These are phyloP conservation scores for Colletotrichum ledebouriae DNA, from an alignment of 2,329 filamentous ascomycete species.

Conservation along the genomic window DNA sequence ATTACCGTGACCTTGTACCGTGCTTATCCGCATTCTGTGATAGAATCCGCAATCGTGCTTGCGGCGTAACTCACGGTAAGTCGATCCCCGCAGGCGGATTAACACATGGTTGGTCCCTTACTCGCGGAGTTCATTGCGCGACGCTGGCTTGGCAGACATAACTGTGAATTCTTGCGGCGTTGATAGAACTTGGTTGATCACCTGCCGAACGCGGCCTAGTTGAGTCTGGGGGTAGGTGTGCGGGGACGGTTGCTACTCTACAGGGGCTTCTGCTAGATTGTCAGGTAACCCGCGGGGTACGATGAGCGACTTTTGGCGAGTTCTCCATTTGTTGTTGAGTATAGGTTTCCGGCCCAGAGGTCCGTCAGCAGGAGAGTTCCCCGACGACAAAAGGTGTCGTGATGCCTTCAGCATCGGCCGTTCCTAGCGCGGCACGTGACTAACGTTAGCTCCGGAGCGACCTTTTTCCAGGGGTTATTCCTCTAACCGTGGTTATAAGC, in stretches of 20 bases:
- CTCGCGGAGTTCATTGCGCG: not conserved
- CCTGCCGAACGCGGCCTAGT: slow-evolving; percentile 16
- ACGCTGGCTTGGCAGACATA: not conserved
- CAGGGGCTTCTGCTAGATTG: slow-evolving; percentile 18
- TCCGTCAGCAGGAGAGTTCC: no score
- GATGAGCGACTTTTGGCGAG: slow-evolving; percentile 2
- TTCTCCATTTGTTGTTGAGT: no score
- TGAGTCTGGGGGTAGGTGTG: slow-evolving; percentile 5
- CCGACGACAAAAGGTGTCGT: no score
- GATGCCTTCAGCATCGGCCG: no score
- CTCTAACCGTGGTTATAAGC: no score
- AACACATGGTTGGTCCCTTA: slow-evolving; percentile 15
- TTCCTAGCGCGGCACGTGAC: no score
- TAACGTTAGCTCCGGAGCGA: no score
- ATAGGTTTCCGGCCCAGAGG: no score
- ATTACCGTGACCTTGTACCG: slow-evolving; percentile 32
- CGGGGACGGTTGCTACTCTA: slow-evolving; percentile 26
- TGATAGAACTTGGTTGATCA: slow-evolving; percentile 8
- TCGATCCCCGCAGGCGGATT: slow-evolving; percentile 9
- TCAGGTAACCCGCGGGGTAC: slow-evolving; percentile 18
- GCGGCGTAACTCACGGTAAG: not conserved
- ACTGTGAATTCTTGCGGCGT: not conserved
- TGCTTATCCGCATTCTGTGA: not conserved
- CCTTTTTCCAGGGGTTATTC: no score
- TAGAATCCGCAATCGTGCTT: slow-evolving; percentile 19